These are phyloP conservation scores for Penicillium sp. DNA, from an alignment of 2,329 filamentous ascomycete genomes.

Conservation along the genomic window DNA sequence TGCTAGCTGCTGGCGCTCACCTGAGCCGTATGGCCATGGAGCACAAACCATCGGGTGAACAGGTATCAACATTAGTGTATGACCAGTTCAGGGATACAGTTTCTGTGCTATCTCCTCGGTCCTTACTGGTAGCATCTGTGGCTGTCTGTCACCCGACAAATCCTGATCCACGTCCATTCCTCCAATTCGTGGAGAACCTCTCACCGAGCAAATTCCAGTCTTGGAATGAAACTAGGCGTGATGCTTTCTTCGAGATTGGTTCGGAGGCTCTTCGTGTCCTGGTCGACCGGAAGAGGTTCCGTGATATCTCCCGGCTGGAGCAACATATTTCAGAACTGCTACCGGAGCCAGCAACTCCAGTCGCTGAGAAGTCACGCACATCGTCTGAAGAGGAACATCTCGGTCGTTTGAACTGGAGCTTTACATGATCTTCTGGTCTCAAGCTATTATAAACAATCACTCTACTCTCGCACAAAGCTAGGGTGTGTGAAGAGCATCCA, in stretches of 20 bases:
- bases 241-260: conserved; percentile 27
- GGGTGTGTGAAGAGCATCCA: neutral
- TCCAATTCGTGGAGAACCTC: conserved; percentile 22
- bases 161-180: conserved; percentile 27
- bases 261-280: conserved; percentile 35
- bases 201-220: conserved; percentile 15
- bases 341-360: conserved; percentile 14
- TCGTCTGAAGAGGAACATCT: neutral
- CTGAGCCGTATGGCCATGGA: conserved; percentile 23
- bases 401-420: conserved; percentile 1
- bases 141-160: conserved; percentile 33
- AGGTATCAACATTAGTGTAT: conserved; percentile 25
- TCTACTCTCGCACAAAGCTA: neutral
- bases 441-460: neutral
- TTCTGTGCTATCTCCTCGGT: conserved; percentile 17
- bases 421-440: conserved; percentile 1
- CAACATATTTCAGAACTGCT: conserved; percentile 26
- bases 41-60: conserved; percentile 17
- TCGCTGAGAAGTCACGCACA: conserved; percentile 8
- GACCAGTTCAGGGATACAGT: conserved; percentile 26
- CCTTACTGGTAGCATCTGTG: conserved; percentile 24
- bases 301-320: conserved; percentile 26
- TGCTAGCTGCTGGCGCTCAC: conserved; percentile 21
- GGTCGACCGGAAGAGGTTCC: conserved; percentile 25
- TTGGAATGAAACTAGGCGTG: conserved; percentile 18